phyloP scores from a whole-genome alignment of 2,329 filamentous ascomycete species.

The Alternaria burnsii region DNA sequence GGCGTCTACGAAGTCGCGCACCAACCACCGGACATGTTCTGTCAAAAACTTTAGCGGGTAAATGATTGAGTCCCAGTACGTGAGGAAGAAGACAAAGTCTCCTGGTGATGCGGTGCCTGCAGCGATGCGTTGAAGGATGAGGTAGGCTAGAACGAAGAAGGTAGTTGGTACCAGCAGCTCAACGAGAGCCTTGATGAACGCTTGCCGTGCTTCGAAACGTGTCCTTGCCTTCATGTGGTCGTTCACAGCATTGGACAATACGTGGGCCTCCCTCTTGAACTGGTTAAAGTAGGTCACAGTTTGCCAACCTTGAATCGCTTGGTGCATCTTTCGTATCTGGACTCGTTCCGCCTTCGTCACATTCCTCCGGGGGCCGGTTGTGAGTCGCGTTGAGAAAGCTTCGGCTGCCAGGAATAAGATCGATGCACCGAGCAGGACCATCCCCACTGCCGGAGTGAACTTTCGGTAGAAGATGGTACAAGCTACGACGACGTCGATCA shows the following conservation, averaged over 20 bases:
- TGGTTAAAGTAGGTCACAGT: constrained; percentile 68
- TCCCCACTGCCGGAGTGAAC: no score
- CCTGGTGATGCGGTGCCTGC: no score
- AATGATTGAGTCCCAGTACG: constrained; percentile 67
- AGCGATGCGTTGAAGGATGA: no score
- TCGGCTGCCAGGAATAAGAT: no score
- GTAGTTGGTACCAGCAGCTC: no score
- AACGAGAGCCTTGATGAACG: no score
- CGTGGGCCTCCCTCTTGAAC: constrained; percentile 55
- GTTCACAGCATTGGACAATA: no score
- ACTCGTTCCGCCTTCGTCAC: constrained; percentile 57
- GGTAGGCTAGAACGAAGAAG: no score
- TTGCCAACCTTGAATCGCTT: constrained; percentile 67
- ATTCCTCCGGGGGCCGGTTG: constrained; percentile 51
- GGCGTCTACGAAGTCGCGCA: constrained; percentile 66
- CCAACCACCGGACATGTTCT: constrained; percentile 30
- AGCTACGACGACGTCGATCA: constrained; percentile 70
- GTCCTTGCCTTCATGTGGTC: no score
- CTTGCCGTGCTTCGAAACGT: no score
- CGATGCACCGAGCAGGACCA: no score
- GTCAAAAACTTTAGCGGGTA: constrained; percentile 50
- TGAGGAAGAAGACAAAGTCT: constrained; percentile 69
- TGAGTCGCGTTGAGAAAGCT: constrained; percentile 55
- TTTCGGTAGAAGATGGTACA: constrained; percentile 54
- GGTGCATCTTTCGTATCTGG: constrained; percentile 64